A percentile compares a stretch with the other conserved stretches of the same genome.
Evolutionary conservation across 2,329 filamentous ascomycete genomes (phyloP).

Genomic region (Aotearoamyces nothofagi): DNA sequence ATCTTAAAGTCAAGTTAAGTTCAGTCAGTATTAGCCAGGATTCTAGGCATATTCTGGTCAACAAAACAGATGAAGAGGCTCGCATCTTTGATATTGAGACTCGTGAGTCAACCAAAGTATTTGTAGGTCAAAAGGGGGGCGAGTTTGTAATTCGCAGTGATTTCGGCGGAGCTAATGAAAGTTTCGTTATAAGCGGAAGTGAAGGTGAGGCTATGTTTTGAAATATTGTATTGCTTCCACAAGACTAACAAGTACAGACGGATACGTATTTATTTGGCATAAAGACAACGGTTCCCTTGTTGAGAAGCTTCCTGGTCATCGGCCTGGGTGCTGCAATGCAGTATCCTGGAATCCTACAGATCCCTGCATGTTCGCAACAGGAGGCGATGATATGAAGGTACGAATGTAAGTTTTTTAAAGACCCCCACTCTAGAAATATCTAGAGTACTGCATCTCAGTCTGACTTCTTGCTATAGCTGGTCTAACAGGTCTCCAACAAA

Average conservation of each 20-base stretch:
- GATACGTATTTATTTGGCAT: slow-evolving; percentile 77
- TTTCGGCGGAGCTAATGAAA: slow-evolving; percentile 84
- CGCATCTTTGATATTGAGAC: slow-evolving; percentile 65
- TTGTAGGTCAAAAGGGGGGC: slow-evolving; percentile 64
- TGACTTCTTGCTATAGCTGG: not conserved
- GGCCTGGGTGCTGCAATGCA: slow-evolving; percentile 64
- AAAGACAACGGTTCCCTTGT: slow-evolving; percentile 66
- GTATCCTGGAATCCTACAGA: slow-evolving; percentile 81
- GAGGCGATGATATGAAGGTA: slow-evolving; percentile 74
- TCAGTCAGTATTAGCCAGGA: slow-evolving; percentile 72
- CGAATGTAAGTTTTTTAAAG: slow-evolving; percentile 54
- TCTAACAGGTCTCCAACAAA: not conserved
- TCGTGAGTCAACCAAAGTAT: slow-evolving; percentile 50
- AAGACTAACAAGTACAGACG: slow-evolving; percentile 26
- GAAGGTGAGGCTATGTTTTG: slow-evolving; percentile 53
- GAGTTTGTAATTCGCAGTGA: slow-evolving; percentile 66
- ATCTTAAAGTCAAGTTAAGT: slow-evolving; percentile 54
- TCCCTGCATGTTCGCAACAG: slow-evolving; percentile 75
- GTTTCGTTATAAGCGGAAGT: slow-evolving; percentile 82
- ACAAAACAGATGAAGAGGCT: slow-evolving; percentile 62
- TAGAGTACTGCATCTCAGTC: not conserved
- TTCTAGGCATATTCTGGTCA: slow-evolving; percentile 69
- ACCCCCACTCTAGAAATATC: not conserved
- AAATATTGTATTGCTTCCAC: too few species aligned
- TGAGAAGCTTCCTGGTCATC: slow-evolving; percentile 62